A percentile compares a stretch with the other conserved stretches of the same genome.
Evolutionary conservation across 352 stramenopile genomes (phyloP).

Genomic region (Phytophthora europaea): DNA sequence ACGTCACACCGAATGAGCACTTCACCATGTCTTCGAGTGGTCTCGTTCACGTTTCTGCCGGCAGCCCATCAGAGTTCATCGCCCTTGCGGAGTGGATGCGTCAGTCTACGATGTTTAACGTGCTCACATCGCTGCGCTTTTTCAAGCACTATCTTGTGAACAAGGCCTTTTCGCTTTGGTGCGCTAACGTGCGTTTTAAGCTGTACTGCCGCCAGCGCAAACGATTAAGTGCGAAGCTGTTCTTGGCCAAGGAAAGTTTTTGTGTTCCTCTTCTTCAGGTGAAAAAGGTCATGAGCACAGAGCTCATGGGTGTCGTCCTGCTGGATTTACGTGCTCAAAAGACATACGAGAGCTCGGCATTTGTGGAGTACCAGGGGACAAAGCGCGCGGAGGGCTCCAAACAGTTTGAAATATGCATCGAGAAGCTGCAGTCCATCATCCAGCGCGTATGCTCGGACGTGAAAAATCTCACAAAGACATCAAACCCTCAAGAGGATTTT

Average conservation of each 20-base stretch:
- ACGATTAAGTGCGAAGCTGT: slow-evolving; percentile 82
- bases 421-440: slow-evolving; percentile 92
- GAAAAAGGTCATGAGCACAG: slow-evolving; percentile 89
- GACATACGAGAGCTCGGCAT: slow-evolving; percentile 89
- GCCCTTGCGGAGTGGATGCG: slow-evolving; percentile 96
- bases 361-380: slow-evolving; percentile 92
- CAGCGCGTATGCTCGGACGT: slow-evolving; percentile 93
- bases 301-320: slow-evolving; percentile 86
- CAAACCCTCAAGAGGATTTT: slow-evolving; percentile 72
- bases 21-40: slow-evolving; percentile 93
- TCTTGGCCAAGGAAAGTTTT: slow-evolving; percentile 93
- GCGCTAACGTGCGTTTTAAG: slow-evolving; percentile 91
- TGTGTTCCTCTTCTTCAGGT: slow-evolving; percentile 89
- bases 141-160: slow-evolving; percentile 96
- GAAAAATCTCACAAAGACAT: slow-evolving; percentile 85
- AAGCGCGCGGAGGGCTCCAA: slow-evolving; percentile 91
- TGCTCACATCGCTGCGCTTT: slow-evolving; percentile 94
- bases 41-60: slow-evolving; percentile 76
- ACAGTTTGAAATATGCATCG: slow-evolving; percentile 92
- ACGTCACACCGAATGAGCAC: slow-evolving; percentile 85
- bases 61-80: slow-evolving; percentile 93
- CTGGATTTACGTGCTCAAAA: slow-evolving; percentile 90
- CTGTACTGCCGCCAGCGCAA: slow-evolving; percentile 92
- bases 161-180: slow-evolving; percentile 93
- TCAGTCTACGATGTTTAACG: slow-evolving; percentile 95